Conservation (phyloP, 2,329 filamentous ascomycete genomes). For the Furcasterigmium sp. region DNA sequence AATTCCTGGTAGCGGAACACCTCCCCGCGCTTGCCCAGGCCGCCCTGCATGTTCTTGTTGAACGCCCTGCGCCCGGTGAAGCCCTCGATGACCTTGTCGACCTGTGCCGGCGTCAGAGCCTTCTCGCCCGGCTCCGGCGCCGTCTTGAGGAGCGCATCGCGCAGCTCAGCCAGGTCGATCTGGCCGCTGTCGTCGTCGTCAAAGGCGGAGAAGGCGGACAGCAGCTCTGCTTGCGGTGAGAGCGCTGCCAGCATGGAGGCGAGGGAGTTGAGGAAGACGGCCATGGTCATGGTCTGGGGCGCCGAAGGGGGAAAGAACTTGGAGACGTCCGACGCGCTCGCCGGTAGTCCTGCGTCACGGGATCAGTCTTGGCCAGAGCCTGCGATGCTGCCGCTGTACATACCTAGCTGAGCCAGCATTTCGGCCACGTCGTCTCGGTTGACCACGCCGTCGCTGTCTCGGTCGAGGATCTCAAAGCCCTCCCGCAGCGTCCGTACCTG, state of each 20-base stretch:
- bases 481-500: slow-evolving; percentile 87
- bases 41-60: slow-evolving; percentile 52
- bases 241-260: slow-evolving; percentile 69
- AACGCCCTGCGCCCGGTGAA: slow-evolving; percentile 84
- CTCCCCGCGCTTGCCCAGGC: slow-evolving; percentile 66
- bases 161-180: slow-evolving; percentile 76
- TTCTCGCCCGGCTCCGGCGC: slow-evolving; percentile 68
- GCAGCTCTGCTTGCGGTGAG: slow-evolving; percentile 72
- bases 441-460: slow-evolving; percentile 79
- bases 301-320: slow-evolving; percentile 75
- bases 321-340: slow-evolving; percentile 64
- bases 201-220: slow-evolving; percentile 90
- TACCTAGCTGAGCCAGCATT: slow-evolving; percentile 81
- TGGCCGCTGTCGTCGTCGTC: slow-evolving; percentile 95
- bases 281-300: slow-evolving; percentile 72
- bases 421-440: slow-evolving; percentile 79
- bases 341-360: slow-evolving; percentile 59
- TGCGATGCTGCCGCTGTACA: slow-evolving; percentile 1
- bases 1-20: slow-evolving; percentile 95
- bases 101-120: slow-evolving; percentile 63
- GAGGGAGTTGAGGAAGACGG: slow-evolving; percentile 78
- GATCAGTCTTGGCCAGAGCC: slow-evolving; percentile 4
- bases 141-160: slow-evolving; percentile 77
- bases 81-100: slow-evolving; percentile 81
- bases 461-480: slow-evolving; percentile 88